phyloP scores from a whole-genome alignment of 2,329 filamentous ascomycete species.

The Nannizziopsis barbatae region DNA sequence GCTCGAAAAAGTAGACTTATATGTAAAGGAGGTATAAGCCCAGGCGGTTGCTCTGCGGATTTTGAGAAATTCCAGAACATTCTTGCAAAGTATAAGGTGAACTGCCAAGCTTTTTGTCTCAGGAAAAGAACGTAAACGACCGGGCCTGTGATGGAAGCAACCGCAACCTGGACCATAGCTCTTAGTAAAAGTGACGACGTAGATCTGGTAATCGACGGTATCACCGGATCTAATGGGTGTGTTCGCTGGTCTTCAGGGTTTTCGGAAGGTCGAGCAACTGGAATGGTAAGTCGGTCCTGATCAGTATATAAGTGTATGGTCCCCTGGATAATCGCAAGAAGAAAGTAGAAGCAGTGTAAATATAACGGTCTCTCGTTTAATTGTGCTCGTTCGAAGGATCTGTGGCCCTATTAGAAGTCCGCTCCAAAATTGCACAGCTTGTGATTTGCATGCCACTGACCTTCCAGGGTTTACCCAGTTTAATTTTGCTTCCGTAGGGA shows the following conservation, averaged over 20 bases:
- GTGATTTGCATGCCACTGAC: constrained; percentile 35
- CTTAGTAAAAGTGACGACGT: constrained; percentile 24
- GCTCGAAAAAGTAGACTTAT: constrained; percentile 47
- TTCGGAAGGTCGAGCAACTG: constrained; percentile 29
- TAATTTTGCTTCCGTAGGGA: constrained; percentile 49
- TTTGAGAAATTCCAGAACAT: constrained; percentile 65
- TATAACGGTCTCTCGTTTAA: constrained; percentile 83
- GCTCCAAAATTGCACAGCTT: too few species aligned
- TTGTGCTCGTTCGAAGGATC: constrained; percentile 54
- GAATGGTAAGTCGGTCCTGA: constrained; percentile 55
- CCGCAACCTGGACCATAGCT: constrained; percentile 28
- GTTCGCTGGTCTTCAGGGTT: constrained; percentile 28
- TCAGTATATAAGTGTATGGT: constrained; percentile 59
- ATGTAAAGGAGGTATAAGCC: constrained; percentile 46
- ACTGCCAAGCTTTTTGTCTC: constrained; percentile 54
- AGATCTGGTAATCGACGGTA: constrained; percentile 30
- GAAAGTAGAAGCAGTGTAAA: constrained; percentile 57
- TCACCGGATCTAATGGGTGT: constrained; percentile 28
- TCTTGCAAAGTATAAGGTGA: constrained; percentile 58
- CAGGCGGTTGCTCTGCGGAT: constrained; percentile 50
- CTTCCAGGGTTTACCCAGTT: constrained; percentile 61
- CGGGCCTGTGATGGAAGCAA: constrained; percentile 38
- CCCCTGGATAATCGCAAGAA: constrained; percentile 60
- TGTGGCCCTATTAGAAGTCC: constrained; percentile 17
- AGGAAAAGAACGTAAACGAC: constrained; percentile 53